A percentile compares a stretch with the other conserved stretches of the same genome.
Conservation (phyloP, 2,329 filamentous ascomycete species). For the Pseudocercospora fuligena region DNA sequence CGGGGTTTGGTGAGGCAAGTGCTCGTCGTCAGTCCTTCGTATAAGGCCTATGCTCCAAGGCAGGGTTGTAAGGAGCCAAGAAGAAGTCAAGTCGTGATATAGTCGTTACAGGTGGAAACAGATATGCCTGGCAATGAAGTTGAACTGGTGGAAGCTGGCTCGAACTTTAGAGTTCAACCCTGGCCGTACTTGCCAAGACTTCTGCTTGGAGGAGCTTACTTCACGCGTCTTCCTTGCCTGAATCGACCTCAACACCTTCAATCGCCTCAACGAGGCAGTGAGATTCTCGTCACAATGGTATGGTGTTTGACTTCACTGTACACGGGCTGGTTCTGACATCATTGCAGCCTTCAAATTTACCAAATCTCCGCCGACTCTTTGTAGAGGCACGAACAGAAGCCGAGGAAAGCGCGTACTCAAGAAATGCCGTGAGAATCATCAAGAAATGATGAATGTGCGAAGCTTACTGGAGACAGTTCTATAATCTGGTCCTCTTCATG, state of each 20-base stretch:
- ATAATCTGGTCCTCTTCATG: conserved; percentile 96
- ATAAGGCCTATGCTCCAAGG: neutral
- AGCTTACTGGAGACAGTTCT: conserved; percentile 68
- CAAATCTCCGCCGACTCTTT: conserved; percentile 93
- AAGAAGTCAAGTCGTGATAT: neutral
- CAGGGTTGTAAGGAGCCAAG: neutral
- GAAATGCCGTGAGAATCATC: conserved; percentile 75
- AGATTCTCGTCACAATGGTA: conserved; percentile 6
- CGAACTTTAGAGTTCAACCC: neutral
- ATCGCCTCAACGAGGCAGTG: too few species aligned
- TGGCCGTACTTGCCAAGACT: neutral
- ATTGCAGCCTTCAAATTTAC: conserved; percentile 71
- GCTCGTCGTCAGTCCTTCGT: neutral
- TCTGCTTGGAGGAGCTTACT: neutral
- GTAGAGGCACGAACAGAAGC: conserved; percentile 91
- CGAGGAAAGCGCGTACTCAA: conserved; percentile 92
- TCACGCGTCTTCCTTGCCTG: too few species aligned
- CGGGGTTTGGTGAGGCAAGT: conserved; percentile 1
- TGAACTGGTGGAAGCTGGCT: neutral
- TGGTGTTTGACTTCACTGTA: neutral
- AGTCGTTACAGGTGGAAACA: neutral
- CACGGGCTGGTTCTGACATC: neutral
- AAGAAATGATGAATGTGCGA: neutral
- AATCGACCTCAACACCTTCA: too few species aligned
- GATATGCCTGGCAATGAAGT: neutral